Evolutionary conservation across 352 stramenopile species (phyloP).

Genomic region (Pythium insidiosum): DNA sequence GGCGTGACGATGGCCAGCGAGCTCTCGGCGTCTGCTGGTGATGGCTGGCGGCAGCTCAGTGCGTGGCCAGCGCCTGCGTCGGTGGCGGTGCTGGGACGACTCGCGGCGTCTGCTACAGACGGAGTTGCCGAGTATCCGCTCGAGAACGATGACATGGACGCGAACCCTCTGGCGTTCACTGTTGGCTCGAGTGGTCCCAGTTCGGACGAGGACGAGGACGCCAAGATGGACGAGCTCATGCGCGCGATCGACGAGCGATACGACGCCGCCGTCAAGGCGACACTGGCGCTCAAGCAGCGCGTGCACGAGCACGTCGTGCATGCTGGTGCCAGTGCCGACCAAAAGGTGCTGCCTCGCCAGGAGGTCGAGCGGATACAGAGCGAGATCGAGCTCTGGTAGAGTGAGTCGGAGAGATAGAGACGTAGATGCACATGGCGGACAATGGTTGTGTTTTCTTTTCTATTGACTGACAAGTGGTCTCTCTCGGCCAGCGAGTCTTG

Average conservation of each 20-base stretch:
- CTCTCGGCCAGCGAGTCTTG: no score
- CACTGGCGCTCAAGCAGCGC: conserved; percentile 25
- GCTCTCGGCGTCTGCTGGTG: conserved; percentile 4
- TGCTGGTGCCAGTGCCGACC: conserved; percentile 20
- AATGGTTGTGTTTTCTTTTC: conserved; percentile 1
- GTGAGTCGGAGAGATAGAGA: background rate
- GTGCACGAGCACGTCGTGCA: conserved; percentile 44
- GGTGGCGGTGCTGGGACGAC: no score
- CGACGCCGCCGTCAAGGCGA: conserved; percentile 22
- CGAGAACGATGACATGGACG: conserved; percentile 50
- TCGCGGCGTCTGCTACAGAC: background rate
- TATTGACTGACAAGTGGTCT: no score
- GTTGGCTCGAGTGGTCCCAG: no score
- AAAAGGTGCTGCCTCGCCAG: conserved; percentile 48
- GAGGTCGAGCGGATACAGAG: conserved; percentile 70
- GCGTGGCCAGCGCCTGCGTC: conserved; percentile 30
- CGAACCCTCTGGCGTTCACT: no score
- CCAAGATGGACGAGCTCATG: conserved; percentile 38
- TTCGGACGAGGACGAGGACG: conserved; percentile 23
- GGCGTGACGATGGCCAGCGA: conserved; percentile 17
- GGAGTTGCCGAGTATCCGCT: conserved; percentile 24
- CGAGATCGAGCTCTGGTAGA: conserved; percentile 80
- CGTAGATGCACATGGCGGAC: background rate
- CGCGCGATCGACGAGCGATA: conserved; percentile 40
- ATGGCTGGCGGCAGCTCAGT: conserved; percentile 26